phyloP scores from a whole-genome alignment of 768 basidiomycete genomes.

The Podaxis sp. region DNA sequence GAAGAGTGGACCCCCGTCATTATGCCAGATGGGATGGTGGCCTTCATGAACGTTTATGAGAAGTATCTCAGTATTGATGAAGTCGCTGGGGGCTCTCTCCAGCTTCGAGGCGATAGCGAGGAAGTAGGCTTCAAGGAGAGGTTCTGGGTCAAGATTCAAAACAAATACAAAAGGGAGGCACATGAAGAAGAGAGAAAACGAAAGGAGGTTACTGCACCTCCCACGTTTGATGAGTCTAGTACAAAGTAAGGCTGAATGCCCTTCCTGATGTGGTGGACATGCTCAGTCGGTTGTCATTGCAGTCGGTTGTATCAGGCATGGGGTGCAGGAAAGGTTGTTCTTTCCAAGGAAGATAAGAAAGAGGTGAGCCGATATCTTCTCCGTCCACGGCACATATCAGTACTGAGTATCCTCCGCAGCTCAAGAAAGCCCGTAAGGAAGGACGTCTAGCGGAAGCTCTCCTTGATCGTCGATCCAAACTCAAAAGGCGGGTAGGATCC shows the following conservation, averaged over 20 bases:
- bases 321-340: constrained; percentile 76
- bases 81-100: constrained; percentile 76
- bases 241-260: constrained; percentile 56
- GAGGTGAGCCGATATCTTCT: constrained; percentile 44
- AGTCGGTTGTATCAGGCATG: constrained; percentile 80
- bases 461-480: constrained; percentile 79
- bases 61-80: constrained; percentile 86
- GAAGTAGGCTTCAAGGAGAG: constrained; percentile 83
- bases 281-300: constrained; percentile 9
- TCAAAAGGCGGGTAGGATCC: constrained; percentile 64
- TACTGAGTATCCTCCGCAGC: constrained; percentile 33
- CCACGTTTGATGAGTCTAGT: constrained; percentile 65
- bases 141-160: constrained; percentile 89
- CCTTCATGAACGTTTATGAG: constrained; percentile 86
- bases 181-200: constrained; percentile 75
- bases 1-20: constrained; percentile 92
- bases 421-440: constrained; percentile 77
- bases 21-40: constrained; percentile 81
- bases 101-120: constrained; percentile 81
- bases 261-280: not conserved
- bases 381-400: constrained; percentile 4
- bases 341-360: constrained; percentile 68
- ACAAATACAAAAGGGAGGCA: constrained; percentile 84
- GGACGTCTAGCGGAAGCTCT: constrained; percentile 80
- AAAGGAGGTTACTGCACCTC: constrained; percentile 51